Base-by-base conservation (phyloP, 768 basidiomycete genomes). In the Phylloporus rhodoxanthus region DNA sequence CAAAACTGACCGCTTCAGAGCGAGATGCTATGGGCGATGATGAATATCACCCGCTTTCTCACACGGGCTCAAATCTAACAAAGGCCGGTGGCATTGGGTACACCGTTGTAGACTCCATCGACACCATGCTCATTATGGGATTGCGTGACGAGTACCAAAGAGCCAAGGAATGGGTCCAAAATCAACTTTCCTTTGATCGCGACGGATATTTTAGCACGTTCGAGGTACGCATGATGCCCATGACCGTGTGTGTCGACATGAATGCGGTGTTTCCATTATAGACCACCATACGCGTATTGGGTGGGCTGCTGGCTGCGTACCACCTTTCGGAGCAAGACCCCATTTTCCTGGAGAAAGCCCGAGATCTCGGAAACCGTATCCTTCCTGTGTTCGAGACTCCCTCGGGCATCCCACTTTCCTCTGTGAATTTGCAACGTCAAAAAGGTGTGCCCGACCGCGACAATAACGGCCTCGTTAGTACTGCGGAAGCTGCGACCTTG, bases 271-370 rank as follows among this genome's bases (percentile, higher is more conserved):
- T 33, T 39, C 34, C 41, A 29, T 41, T 36, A 11, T 54, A 94
- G 91, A 93, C 89, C 1, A 96, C 92, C 0, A 97, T 96, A 45
- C 84, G 94, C 20, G 79, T 95, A 1, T 75, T 98, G 3, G 94
- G 95, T 8, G 95, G 95, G 0, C 77, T 98, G 4, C 73, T 97
- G 2, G 83, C 92, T 2, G 87, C 92, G 1, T 84, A 91, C 61
- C 81, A 92, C 59, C 76, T 96, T 9, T 84, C 89, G 0, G 75
- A 66, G 2, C 70, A 78, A 28, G 86, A 93, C 51, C 57, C 72
- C 5, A 58, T 94, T 3, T 91, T 81, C 63, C 77, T 96, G 9
- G 73, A 83, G 49, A 83, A 82, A 53, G 91, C 94, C 1, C 68
- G 74, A 9, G 92, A 96, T 47, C 81, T 98, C 2, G 93, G 82